Base-by-base conservation (phyloP, 2,329 filamentous ascomycete species). In the Fusarium piperis region DNA sequence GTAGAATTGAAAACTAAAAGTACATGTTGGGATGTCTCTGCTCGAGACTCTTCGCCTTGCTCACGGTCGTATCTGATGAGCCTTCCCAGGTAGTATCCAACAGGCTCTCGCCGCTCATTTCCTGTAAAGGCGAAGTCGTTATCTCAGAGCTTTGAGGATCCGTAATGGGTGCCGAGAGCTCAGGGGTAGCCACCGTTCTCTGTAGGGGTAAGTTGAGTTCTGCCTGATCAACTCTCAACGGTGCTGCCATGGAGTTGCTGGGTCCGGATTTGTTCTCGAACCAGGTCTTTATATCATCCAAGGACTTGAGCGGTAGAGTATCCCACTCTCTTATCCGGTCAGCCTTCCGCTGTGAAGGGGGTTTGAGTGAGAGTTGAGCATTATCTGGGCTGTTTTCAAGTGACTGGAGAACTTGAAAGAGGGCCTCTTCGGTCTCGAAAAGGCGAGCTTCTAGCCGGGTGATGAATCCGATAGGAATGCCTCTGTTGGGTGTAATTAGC, bases 401-500 rank as follows among this genome's bases (percentile, higher is more conserved):
- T 1, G 68, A 64, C 3, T 75, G 66, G 2, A 80, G 62, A 0
- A 78, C 68, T 13, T 62, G 65, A 18, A 75, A 76, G 0, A 80
- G 73, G 3, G 77, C 77, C n/a, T 74, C 63, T 70, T 79, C 77
- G 0, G 78, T 81, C 28, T 79, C 79, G 2, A 70, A 73, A 2
- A 84, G 77, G 1, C 83, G 79, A 3, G 78, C 77, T 59, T 84
- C 83, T 4, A 84, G 56, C 18, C 77, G 78, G 4, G 78, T 81
- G 6, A 84, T 79, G 44, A 83, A 84, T 0, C 83, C 83, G 12
- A 79, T 74, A 0, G 79, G 83, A 36, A 80, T 78, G 32, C 78
- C 80, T 55, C 80, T 82, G 7, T 38, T 12, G 23, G 0, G 9
- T n/a, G 6, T 8, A 7, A 3, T 68, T 32, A 76, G 51, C 11